phyloP scores from a whole-genome alignment of 768 basidiomycete genomes.

The Serendipita sp. region DNA sequence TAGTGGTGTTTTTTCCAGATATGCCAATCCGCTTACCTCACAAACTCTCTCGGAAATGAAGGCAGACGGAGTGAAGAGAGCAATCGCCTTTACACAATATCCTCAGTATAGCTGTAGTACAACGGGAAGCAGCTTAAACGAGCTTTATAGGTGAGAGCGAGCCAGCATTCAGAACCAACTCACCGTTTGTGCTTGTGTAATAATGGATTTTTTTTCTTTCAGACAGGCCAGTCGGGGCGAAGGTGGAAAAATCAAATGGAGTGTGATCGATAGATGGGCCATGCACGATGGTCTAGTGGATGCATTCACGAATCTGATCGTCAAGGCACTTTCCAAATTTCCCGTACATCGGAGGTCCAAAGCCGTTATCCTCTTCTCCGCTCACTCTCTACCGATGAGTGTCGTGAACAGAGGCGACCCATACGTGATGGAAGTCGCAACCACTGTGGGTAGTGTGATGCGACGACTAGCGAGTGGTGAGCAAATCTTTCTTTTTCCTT shows the following conservation, averaged over 20 bases:
- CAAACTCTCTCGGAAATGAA: constrained; percentile 71
- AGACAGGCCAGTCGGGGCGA: constrained; percentile 41
- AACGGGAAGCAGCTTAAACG: constrained; percentile 93
- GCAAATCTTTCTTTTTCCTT: constrained; percentile 12
- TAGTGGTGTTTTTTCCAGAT: constrained; percentile 12
- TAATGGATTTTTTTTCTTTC: constrained; percentile 9
- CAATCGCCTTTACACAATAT: constrained; percentile 94
- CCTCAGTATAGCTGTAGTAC: constrained; percentile 98
- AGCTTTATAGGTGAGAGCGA: constrained; percentile 51
- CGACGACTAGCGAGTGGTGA: constrained; percentile 36
- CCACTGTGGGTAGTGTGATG: constrained; percentile 91
- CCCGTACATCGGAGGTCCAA: constrained; percentile 49
- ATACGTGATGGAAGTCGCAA: constrained; percentile 88
- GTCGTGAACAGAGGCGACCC: constrained; percentile 98
- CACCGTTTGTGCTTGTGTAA: constrained; percentile 12
- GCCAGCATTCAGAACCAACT: no score
- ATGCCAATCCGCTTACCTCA: constrained; percentile 78
- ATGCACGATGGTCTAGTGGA: constrained; percentile 90
- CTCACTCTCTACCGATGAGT: constrained; percentile 94
- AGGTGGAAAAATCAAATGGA: constrained; percentile 70
- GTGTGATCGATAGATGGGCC: constrained; percentile 96
- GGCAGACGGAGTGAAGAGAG: constrained; percentile 78
- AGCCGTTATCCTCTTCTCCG: constrained; percentile 83
- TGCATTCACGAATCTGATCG: constrained; percentile 81
- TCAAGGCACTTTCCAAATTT: constrained; percentile 66